phyloP scores from a whole-genome alignment of 73 alveolate species.

The Stentor roeselii region DNA sequence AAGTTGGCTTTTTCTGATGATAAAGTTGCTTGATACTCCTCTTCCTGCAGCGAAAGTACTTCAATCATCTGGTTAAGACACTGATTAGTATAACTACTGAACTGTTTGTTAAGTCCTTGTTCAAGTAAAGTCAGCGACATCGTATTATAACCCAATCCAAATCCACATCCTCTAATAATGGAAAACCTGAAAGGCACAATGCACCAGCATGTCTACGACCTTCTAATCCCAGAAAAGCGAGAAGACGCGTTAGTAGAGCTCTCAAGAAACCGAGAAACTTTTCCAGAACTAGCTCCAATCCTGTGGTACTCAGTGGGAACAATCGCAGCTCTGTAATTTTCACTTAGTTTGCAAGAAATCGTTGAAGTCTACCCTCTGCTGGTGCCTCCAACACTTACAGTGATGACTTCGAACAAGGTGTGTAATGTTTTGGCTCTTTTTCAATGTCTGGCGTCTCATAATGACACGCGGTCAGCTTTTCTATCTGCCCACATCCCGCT shows the following conservation, averaged over 20 bases:
- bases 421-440: conserved; percentile 95
- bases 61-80: too few species aligned
- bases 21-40: neutral
- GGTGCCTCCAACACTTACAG: conserved; percentile 91
- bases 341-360: conserved; percentile 94
- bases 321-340: conserved; percentile 94
- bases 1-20: neutral
- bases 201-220: conserved; percentile 53
- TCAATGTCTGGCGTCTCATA: conserved; percentile 93
- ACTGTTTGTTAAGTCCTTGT: too few species aligned
- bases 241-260: conserved; percentile 92
- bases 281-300: conserved; percentile 89
- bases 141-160: too few species aligned
- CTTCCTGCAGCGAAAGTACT: neutral
- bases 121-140: too few species aligned
- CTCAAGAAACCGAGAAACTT: conserved; percentile 83
- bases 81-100: too few species aligned
- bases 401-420: conserved; percentile 85
- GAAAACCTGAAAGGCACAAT: conserved; percentile 46
- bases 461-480: conserved; percentile 84
- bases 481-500: conserved; percentile 97
- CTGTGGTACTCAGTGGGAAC: conserved; percentile 97
- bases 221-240: conserved; percentile 75
- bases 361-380: conserved; percentile 91
- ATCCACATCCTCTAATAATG: too few species aligned